A percentile compares a stretch with the other conserved stretches of the same genome.
Evolutionary conservation across 23 red algal species (phyloP).

Genomic region (Gracilaria vermiculophylla): DNA sequence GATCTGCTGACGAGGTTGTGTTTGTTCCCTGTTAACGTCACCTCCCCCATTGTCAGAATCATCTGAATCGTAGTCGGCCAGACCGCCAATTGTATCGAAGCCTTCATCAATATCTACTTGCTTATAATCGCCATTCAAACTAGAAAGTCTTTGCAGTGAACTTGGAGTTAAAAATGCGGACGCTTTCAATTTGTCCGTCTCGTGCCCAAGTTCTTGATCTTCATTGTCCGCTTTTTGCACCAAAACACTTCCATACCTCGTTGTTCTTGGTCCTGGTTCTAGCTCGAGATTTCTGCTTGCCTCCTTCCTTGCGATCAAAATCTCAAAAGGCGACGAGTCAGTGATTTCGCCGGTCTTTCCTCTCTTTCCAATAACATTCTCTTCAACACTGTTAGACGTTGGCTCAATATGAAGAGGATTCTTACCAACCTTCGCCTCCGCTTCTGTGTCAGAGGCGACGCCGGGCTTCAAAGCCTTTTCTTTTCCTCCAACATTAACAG

Average conservation of each 20-base stretch:
- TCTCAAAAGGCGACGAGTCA: background rate
- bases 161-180: background rate
- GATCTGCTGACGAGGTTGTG: background rate
- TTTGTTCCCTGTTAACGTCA: background rate
- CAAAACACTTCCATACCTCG: background rate
- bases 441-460: background rate
- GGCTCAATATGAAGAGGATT: background rate
- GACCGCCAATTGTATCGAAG: constrained; percentile 4
- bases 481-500: background rate
- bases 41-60: background rate
- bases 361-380: background rate
- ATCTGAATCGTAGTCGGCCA: constrained; percentile 3
- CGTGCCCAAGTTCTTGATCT: background rate
- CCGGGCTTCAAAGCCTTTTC: background rate
- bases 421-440: background rate
- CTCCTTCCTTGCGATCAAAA: background rate
- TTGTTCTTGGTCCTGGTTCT: background rate
- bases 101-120: constrained; percentile 25
- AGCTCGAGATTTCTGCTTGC: background rate
- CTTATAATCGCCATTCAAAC: background rate
- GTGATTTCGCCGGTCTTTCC: background rate
- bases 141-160: background rate
- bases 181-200: background rate
- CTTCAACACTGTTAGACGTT: background rate
- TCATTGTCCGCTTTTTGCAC: background rate